Evolutionary conservation across 371 early-diverging fungal species (phyloP).

Genomic region (Zychaea mexicana): DNA sequence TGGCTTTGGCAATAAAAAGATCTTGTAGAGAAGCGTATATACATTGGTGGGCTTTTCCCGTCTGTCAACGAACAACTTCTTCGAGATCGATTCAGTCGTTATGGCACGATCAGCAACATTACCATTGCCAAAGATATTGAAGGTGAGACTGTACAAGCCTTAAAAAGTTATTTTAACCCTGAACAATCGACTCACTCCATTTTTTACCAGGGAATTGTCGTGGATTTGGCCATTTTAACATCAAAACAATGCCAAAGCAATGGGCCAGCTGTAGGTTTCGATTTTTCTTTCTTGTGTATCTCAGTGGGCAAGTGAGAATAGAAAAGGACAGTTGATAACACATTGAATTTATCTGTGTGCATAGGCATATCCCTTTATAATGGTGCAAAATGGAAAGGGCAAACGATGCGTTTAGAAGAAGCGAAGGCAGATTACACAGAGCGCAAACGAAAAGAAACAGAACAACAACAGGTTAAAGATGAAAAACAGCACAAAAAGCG

Average conservation of each 20-base stretch:
- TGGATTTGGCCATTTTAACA: conserved; percentile 75
- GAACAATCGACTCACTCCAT: neutral
- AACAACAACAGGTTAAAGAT: conserved; percentile 11
- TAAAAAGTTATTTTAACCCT: neutral
- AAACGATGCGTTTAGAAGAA: conserved; percentile 72
- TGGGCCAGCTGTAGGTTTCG: conserved; percentile 63
- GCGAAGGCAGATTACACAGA: conserved; percentile 76
- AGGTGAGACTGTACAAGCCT: conserved; percentile 19
- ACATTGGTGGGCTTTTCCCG: conserved; percentile 75
- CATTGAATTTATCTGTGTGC: conserved; percentile 30
- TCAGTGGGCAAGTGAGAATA: neutral
- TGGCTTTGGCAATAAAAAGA: conserved; percentile 15
- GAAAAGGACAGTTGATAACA: neutral
- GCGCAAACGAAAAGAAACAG: conserved; percentile 40
- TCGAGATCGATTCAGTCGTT: conserved; percentile 67
- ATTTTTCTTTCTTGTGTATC: neutral
- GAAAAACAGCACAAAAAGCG: conserved; percentile 33
- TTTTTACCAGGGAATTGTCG: conserved; percentile 52
- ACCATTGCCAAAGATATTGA: conserved; percentile 48
- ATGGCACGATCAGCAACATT: conserved; percentile 64
- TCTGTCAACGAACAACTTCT: conserved; percentile 60
- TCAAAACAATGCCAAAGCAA: conserved; percentile 65
- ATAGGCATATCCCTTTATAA: conserved; percentile 66
- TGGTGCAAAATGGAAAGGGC: conserved; percentile 90
- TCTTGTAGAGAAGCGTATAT: conserved; percentile 62